phyloP scores from a whole-genome alignment of 2,329 filamentous ascomycete species.

The Pestalotiopsis sp. region DNA sequence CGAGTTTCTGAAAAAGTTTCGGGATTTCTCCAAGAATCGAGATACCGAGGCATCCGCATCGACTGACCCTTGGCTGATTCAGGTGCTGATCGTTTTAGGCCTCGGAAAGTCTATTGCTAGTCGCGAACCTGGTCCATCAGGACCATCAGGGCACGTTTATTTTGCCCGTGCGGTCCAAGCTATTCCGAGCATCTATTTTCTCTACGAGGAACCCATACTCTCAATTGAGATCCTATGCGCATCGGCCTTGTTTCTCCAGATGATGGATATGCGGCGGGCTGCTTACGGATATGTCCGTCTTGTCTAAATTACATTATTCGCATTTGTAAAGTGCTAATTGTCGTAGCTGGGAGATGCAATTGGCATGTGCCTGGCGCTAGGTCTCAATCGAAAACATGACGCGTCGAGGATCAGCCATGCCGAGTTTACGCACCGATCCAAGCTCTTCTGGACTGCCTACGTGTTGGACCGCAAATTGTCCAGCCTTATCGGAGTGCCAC shows the following conservation, averaged over 20 bases:
- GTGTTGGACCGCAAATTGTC: background rate
- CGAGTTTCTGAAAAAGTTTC: background rate
- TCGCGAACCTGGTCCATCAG: background rate
- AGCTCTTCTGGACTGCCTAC: background rate
- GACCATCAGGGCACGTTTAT: background rate
- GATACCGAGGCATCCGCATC: background rate
- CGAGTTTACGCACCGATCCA: background rate
- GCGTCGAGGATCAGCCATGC: background rate
- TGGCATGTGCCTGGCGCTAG: background rate
- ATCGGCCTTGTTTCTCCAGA: background rate
- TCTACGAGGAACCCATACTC: background rate
- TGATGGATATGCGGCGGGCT: background rate
- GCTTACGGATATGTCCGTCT: background rate
- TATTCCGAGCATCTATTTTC: background rate
- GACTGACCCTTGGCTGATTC: slow-evolving; percentile 1
- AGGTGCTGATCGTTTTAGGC: background rate
- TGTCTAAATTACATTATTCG: background rate
- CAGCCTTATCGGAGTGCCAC: background rate
- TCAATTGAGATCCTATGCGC: background rate
- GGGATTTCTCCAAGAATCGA: background rate
- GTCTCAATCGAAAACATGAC: background rate
- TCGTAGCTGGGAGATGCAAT: background rate
- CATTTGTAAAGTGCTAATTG: background rate
- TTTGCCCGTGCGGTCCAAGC: background rate
- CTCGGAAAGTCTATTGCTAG: background rate